A percentile compares a stretch with the other conserved stretches of the same genome.
phyloP scores from a whole-genome alignment of 345 rosid species.

The Pistacia atlantica region DNA sequence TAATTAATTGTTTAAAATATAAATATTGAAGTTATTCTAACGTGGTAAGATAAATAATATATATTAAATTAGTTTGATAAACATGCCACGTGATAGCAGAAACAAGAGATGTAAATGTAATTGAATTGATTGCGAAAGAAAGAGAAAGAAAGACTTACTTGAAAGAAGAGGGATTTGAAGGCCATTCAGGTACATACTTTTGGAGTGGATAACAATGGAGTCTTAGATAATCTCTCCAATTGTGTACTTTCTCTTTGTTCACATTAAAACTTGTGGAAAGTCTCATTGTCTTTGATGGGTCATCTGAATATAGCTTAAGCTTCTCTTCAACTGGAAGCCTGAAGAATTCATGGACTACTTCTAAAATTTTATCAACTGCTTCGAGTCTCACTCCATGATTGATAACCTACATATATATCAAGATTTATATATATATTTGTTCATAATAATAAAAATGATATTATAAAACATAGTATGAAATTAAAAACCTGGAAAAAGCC shows the following conservation, averaged over 20 bases:
- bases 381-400: conserved; percentile 64
- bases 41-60: too few species aligned
- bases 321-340: conserved; percentile 75
- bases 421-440: background rate
- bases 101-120: too few species aligned
- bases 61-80: too few species aligned
- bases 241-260: conserved; percentile 72
- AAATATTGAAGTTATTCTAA: background rate
- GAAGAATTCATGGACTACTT: conserved; percentile 59
- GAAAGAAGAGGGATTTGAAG: conserved; percentile 74
- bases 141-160: conserved; percentile 40
- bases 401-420: conserved; percentile 41
- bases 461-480: background rate
- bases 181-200: conserved; percentile 78
- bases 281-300: conserved; percentile 73
- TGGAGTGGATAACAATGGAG: conserved; percentile 78
- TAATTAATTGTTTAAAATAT: background rate
- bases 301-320: conserved; percentile 84
- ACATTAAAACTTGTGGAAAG: conserved; percentile 85
- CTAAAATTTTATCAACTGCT: conserved; percentile 41
- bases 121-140: background rate
- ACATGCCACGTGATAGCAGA: too few species aligned
- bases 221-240: conserved; percentile 89
- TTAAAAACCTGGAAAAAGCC: conserved; percentile 72
- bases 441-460: background rate